Conservation (phyloP, 805 yeast species). For the Lachancea mirantina region DNA sequence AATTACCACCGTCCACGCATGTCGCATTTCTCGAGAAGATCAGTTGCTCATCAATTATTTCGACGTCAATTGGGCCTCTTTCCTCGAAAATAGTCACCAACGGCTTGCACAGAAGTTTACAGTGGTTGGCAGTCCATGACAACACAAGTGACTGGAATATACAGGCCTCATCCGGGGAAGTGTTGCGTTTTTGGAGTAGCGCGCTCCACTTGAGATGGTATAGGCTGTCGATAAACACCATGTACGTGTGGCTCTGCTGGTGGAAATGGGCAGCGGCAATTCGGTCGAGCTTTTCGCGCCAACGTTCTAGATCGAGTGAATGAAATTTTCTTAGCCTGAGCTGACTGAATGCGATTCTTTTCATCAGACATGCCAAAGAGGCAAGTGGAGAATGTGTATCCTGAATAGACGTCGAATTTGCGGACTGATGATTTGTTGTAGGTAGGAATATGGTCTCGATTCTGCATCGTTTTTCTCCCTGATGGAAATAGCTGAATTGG, state of each 20-base stretch:
- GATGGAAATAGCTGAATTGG: slow-evolving; percentile 6
- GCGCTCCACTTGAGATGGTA: slow-evolving; percentile 15
- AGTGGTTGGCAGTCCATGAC: slow-evolving; percentile 3
- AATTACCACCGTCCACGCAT: slow-evolving; percentile 16
- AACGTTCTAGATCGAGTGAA: slow-evolving; percentile 5
- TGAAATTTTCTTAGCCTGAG: slow-evolving; percentile 4
- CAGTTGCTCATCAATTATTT: slow-evolving; percentile 7
- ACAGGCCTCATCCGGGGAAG: slow-evolving; percentile 19
- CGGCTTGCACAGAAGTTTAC: slow-evolving; percentile 8
- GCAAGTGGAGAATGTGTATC: slow-evolving; percentile 5
- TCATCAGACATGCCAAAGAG: slow-evolving; percentile 12
- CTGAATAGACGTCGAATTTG: slow-evolving; percentile 3
- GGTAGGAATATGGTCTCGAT: slow-evolving; percentile 10
- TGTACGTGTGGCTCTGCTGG: background rate
- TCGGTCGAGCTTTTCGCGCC: slow-evolving; percentile 9
- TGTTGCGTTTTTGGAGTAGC: slow-evolving; percentile 12
- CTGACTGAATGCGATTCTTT: slow-evolving; percentile 9
- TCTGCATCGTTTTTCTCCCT: slow-evolving; percentile 3
- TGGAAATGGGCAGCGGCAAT: slow-evolving; percentile 7
- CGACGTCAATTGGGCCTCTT: background rate
- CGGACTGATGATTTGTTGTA: slow-evolving; percentile 8
- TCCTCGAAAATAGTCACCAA: slow-evolving; percentile 2
- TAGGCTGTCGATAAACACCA: slow-evolving; percentile 7
- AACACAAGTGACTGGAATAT: slow-evolving; percentile 10
- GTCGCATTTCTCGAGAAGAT: slow-evolving; percentile 6